Conservation (phyloP, 257 asterid species). For the Plantago elongata region DNA sequence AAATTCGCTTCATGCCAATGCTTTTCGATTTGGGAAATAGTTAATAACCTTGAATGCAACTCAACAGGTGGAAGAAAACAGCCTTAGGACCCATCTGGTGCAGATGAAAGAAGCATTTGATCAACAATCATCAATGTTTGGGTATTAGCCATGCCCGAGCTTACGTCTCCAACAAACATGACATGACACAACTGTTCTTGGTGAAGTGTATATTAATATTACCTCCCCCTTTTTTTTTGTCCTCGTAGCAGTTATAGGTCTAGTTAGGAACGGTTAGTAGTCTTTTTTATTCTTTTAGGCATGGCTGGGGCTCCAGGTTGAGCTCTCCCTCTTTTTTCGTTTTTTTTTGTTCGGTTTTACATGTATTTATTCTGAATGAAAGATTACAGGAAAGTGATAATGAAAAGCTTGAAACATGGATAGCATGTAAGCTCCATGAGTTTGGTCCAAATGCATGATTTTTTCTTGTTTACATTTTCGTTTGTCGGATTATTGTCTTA, state of each 20-base stretch:
- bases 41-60: constrained; percentile 12
- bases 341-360: background rate
- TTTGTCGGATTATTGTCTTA: too few species aligned
- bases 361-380: constrained; percentile 29
- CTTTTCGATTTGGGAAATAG: background rate
- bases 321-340: constrained; percentile 14
- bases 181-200: constrained; percentile 4
- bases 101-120: constrained; percentile 55
- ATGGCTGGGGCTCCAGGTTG: constrained; percentile 19
- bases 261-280: constrained; percentile 13
- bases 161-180: background rate
- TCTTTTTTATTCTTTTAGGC: constrained; percentile 15
- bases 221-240: constrained; percentile 2
- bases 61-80: constrained; percentile 73
- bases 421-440: background rate
- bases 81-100: constrained; percentile 64
- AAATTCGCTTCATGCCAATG: background rate
- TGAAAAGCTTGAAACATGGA: background rate
- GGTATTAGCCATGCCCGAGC: constrained; percentile 31
- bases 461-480: too few species aligned
- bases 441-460: too few species aligned
- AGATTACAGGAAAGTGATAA: constrained; percentile 24
- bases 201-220: constrained; percentile 26
- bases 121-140: constrained; percentile 22
- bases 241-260: background rate